phyloP scores from a whole-genome alignment of 2,329 filamentous ascomycete species.

The Phaeoacremonium minimum region DNA sequence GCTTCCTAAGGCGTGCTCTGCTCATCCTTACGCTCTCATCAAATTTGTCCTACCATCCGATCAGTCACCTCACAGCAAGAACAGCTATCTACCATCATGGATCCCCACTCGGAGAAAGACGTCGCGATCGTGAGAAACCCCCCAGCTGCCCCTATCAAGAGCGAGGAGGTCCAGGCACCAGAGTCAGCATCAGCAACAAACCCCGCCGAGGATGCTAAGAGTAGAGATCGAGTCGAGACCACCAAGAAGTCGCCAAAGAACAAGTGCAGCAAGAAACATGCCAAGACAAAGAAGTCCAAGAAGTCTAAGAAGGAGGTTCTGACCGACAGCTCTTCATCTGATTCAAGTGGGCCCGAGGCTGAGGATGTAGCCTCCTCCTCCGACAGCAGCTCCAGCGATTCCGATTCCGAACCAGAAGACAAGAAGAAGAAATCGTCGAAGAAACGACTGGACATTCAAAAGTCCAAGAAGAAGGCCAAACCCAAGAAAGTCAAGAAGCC shows the following conservation, averaged over 20 bases:
- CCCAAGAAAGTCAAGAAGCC: slow-evolving; percentile 20
- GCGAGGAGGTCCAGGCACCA: too few relatives aligned
- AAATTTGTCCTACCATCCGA: too few relatives aligned
- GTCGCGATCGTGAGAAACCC: too few relatives aligned
- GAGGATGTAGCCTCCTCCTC: slow-evolving; percentile 15
- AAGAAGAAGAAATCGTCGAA: slow-evolving; percentile 21
- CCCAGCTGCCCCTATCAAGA: too few relatives aligned
- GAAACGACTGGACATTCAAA: slow-evolving; percentile 22
- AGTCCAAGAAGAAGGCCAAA: slow-evolving; percentile 19
- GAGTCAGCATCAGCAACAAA: too few relatives aligned
- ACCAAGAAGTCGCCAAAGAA: slow-evolving; percentile 19
- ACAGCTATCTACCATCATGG: too few relatives aligned
- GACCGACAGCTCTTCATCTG: slow-evolving; percentile 10
- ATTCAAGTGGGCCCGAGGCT: slow-evolving; percentile 10
- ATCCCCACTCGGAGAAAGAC: too few relatives aligned
- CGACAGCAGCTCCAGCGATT: slow-evolving; percentile 17
- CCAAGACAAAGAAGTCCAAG: slow-evolving; percentile 13
- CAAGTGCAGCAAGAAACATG: slow-evolving; percentile 18
- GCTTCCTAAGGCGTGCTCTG: too few relatives aligned
- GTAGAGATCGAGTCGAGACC: too few relatives aligned
- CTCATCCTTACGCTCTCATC: too few relatives aligned
- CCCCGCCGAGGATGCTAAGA: too few relatives aligned
- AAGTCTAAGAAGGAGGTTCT: slow-evolving; percentile 18
- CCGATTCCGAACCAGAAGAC: slow-evolving; percentile 14
- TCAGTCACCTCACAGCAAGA: too few relatives aligned